Conservation (phyloP, 805 yeast species). For the Sungouiella blattae region DNA sequence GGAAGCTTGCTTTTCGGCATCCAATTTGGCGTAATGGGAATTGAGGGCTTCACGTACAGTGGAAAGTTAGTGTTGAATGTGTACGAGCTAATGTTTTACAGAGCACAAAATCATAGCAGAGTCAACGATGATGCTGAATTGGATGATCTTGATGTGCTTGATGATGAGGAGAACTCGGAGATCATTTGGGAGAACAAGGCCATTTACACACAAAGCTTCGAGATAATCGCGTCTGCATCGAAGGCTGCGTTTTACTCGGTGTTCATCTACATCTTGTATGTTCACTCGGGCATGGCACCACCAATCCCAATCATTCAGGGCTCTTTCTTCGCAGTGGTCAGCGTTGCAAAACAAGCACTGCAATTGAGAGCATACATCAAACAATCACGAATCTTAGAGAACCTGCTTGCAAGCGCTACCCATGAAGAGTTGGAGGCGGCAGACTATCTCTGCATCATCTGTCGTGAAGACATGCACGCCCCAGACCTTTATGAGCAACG, state of each 20-base stretch:
- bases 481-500: conserved; percentile 31
- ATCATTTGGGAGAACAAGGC: conserved; percentile 72
- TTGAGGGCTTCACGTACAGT: conserved; percentile 47
- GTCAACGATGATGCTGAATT: conserved; percentile 4
- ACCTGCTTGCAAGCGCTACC: conserved; percentile 60
- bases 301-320: conserved; percentile 44
- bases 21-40: conserved; percentile 64
- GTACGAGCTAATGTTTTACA: conserved; percentile 49
- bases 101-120: conserved; percentile 17
- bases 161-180: conserved; percentile 43
- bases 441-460: conserved; percentile 75
- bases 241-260: conserved; percentile 27
- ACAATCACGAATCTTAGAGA: conserved; percentile 61
- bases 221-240: conserved; percentile 46
- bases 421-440: conserved; percentile 52
- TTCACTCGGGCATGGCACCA: conserved; percentile 28
- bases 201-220: conserved; percentile 54
- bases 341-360: conserved; percentile 23
- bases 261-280: conserved; percentile 32
- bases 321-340: conserved; percentile 29
- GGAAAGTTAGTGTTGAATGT: conserved; percentile 49
- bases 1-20: conserved; percentile 68
- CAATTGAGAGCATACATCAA: conserved; percentile 49
- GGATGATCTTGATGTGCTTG: conserved; percentile 12
- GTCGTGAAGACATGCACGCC: conserved; percentile 82